A percentile compares a stretch with the other conserved stretches of the same genome.
Evolutionary conservation across 2,329 filamentous ascomycete genomes (phyloP).

Genomic region (Gnomoniopsis smithogilvyi): DNA sequence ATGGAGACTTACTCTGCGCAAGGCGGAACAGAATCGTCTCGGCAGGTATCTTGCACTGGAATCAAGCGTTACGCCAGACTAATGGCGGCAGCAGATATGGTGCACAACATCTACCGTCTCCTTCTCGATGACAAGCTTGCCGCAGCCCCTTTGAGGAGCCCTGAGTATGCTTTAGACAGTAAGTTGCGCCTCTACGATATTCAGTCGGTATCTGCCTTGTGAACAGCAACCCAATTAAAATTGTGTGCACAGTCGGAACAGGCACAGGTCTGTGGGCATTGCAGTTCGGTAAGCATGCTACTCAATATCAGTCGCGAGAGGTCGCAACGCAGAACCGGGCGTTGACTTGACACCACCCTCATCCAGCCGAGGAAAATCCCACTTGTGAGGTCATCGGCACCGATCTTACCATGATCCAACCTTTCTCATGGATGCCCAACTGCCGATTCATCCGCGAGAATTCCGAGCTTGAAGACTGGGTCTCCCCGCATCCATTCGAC

Average conservation of each 20-base stretch:
- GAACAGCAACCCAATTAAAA: not conserved
- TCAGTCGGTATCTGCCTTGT: not conserved
- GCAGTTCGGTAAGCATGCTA: not conserved
- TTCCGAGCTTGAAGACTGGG: not conserved
- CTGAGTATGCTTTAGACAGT: slow-evolving; percentile 1
- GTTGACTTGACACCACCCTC: not conserved
- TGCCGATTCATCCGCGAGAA: slow-evolving; percentile 2
- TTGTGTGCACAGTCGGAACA: not conserved
- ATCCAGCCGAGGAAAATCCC: not conserved
- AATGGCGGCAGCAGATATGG: not conserved
- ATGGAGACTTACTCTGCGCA: not conserved
- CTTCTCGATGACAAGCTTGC: not conserved
- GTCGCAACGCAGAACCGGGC: no score
- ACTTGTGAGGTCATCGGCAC: slow-evolving; percentile 1
- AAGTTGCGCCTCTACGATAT: not conserved
- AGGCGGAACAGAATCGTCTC: not conserved
- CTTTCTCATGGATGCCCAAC: slow-evolving; percentile 2
- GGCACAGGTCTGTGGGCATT: slow-evolving; percentile 2
- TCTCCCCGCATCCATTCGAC: not conserved
- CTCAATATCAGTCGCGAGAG: not conserved
- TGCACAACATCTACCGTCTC: not conserved
- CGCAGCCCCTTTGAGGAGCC: not conserved
- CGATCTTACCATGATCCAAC: not conserved
- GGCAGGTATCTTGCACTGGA: not conserved
- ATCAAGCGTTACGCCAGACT: not conserved